Percentiles rank a stretch among this genome's conserved stretches.
Conservation (phyloP, 345 rosid species). For the Sonneratia alba region DNA sequence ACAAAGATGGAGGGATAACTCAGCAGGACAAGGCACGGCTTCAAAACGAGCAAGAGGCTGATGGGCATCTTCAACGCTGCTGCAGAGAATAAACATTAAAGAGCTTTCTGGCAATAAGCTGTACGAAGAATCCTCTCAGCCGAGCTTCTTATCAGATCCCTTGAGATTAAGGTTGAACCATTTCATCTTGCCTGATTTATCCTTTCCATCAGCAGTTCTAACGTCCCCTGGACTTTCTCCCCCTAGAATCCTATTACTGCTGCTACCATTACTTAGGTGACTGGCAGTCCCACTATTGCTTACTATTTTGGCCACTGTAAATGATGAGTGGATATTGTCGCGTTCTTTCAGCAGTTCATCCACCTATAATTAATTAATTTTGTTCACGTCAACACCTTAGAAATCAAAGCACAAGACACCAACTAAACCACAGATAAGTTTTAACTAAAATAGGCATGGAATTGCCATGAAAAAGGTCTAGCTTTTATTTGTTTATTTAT, state of each 20-base stretch:
- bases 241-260: conserved; percentile 52
- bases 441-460: not conserved
- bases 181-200: conserved; percentile 74
- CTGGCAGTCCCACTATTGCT: conserved; percentile 6
- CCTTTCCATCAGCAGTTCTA: conserved; percentile 66
- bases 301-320: conserved; percentile 41
- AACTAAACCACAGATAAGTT: not conserved
- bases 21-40: not conserved
- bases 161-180: conserved; percentile 90
- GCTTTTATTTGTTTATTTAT: too few relatives aligned
- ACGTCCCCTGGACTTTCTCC: conserved; percentile 74
- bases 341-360: conserved; percentile 87
- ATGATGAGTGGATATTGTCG: conserved; percentile 62
- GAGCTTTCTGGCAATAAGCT: not conserved
- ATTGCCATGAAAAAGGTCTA: not conserved
- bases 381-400: not conserved
- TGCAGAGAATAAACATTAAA: not conserved
- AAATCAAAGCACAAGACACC: not conserved
- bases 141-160: conserved; percentile 73
- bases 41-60: not conserved
- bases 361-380: conserved; percentile 36
- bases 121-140: conserved; percentile 15
- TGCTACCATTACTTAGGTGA: conserved; percentile 24
- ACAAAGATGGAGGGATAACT: not conserved
- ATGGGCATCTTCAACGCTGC: not conserved